Evolutionary conservation across 176 grass and related monocot species (phyloP), one percentile per base, ranked within the genome.

Genomic region (Carex pumila): DNA sequence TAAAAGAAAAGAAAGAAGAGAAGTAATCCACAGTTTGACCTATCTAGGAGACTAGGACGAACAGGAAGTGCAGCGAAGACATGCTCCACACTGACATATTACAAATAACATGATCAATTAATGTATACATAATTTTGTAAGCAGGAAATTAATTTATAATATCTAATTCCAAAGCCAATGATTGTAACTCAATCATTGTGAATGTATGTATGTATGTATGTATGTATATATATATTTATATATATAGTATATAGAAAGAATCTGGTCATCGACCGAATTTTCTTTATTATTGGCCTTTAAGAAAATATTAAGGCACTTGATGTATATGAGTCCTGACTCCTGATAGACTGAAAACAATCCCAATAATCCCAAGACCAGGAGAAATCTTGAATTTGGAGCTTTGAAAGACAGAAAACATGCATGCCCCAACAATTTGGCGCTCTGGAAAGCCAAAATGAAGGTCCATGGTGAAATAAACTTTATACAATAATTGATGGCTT

Each of bases 191-290:
- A 55, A 77, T 77, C 73, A 77, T 62, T 64, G 60, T 49, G 32
- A n/a, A 63, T 62, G 13, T 43, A 76, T 29, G 4, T 77, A 78
- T 41, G 17, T 75, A 31, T 62, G 13, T 43, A 76, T 29, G 4
- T 77, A 78, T 41, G 17, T 75, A 31, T 62, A 6, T 43, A 76
- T 29, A 1, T 77, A 78, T 41, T 7, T 75, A 31, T 53, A 18
- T 74, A 57, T 57, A 34, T 54, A 84, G 63, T 71, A 58, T 47
- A 84, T 71, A 72, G 41, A 55, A 78, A 78, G 73, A 78, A 78
- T 45, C 68, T 15, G 71, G 71, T 75, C 47, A 7, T 75, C 21
- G 45, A 75, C 47, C 19, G 30, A 53, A 75, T 75, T 54, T 75
- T 54, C 21, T 29, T 30, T 29, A 75, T 54, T 17, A 30, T 29